These are phyloP conservation scores for Thermothelomyces thermophilus DNA, from an alignment of 2,329 filamentous ascomycete species.

Conservation along the genomic window DNA sequence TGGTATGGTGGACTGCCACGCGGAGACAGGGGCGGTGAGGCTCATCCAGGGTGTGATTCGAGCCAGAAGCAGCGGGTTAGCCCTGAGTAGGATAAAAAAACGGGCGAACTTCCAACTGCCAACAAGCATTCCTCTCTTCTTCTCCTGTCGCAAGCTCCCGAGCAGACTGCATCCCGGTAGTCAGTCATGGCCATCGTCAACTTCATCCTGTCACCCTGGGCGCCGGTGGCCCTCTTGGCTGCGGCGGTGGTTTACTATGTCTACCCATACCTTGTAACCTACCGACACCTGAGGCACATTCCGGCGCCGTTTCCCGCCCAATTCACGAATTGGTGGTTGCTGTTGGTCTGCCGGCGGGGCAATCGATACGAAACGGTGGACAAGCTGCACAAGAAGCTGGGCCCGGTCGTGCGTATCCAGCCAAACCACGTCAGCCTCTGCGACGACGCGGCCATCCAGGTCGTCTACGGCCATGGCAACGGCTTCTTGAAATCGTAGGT, in stretches of 20 bases:
- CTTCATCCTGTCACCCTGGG: slow-evolving; percentile 39
- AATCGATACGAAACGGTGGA: slow-evolving; percentile 60
- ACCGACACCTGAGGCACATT: slow-evolving; percentile 43
- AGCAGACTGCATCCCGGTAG: too few species aligned
- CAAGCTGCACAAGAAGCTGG: slow-evolving; percentile 64
- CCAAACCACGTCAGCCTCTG: slow-evolving; percentile 79
- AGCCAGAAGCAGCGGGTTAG: neutral
- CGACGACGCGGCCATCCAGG: slow-evolving; percentile 68
- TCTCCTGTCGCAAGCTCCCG: neutral
- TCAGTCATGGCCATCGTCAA: slow-evolving; percentile 22
- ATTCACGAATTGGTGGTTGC: slow-evolving; percentile 76
- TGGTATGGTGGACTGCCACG: neutral
- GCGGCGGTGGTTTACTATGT: slow-evolving; percentile 49
- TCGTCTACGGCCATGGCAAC: slow-evolving; percentile 74
- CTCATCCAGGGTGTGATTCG: neutral
- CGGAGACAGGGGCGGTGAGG: neutral
- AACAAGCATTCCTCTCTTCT: neutral
- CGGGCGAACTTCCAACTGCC: too few species aligned
- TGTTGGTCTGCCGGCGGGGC: slow-evolving; percentile 59
- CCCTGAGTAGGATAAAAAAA: neutral
- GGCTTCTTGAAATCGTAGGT: slow-evolving; percentile 62
- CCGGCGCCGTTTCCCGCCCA: slow-evolving; percentile 57
- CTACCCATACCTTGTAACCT: slow-evolving; percentile 54
- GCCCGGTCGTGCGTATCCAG: slow-evolving; percentile 74
- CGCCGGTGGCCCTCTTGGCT: slow-evolving; percentile 39